A percentile compares a stretch with the other conserved stretches of the same genome.
These are phyloP conservation scores for Xylaria sp. DNA, from an alignment of 2,329 filamentous ascomycete genomes.

Conservation along the genomic window DNA sequence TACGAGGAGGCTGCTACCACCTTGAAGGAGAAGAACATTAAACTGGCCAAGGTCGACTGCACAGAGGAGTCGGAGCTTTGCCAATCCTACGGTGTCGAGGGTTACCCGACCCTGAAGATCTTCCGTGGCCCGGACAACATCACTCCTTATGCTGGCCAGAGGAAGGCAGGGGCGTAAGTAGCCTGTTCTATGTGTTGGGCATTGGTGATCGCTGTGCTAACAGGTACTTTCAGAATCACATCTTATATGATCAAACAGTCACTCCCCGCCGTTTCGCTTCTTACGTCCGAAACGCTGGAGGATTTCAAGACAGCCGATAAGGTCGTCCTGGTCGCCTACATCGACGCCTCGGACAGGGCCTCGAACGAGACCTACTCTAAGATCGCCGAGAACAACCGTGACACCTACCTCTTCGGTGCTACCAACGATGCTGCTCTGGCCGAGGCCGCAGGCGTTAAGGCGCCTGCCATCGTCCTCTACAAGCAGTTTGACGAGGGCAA, in stretches of 20 bases:
- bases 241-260: constrained; percentile 99
- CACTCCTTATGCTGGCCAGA: constrained; percentile 81
- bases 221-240: constrained; percentile 52
- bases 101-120: constrained; percentile 98
- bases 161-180: constrained; percentile 78
- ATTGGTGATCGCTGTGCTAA: constrained; percentile 18
- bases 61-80: constrained; percentile 93
- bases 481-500: constrained; percentile 98
- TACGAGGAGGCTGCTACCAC: constrained; percentile 85
- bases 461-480: constrained; percentile 89
- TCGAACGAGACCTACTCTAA: constrained; percentile 83
- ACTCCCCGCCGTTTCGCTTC: constrained; percentile 83
- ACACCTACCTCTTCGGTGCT: constrained; percentile 90
- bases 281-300: constrained; percentile 81
- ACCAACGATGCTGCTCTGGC: constrained; percentile 82
- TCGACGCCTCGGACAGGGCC: constrained; percentile 77
- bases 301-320: constrained; percentile 99
- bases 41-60: constrained; percentile 88
- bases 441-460: constrained; percentile 85
- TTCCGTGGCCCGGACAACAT: constrained; percentile 89
- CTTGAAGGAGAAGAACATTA: constrained; percentile 86
- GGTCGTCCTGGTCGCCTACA: constrained; percentile 90
- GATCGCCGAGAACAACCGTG: constrained; percentile 75
- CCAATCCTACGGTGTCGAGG: constrained; percentile 87
- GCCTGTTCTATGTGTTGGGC: neutral